These are phyloP conservation scores for Rubus idaeus DNA, from an alignment of 306 rosid genomes.

Conservation along the genomic window DNA sequence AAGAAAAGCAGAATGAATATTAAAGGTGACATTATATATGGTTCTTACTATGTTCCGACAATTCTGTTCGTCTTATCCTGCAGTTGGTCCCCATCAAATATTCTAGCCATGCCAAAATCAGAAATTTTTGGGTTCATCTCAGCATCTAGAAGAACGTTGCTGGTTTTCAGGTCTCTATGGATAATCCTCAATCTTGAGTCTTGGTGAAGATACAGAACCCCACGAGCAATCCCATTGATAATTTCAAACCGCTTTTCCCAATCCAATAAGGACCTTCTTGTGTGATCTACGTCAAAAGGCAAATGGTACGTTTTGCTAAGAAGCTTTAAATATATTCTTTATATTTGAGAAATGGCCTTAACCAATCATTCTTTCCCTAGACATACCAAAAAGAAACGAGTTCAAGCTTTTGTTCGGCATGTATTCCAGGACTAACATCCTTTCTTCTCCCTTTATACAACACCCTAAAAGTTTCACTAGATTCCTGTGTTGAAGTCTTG, in stretches of 20 bases:
- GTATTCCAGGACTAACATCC: constrained; percentile 53
- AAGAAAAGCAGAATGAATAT: background rate
- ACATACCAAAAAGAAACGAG: constrained; percentile 49
- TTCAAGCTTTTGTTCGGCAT: constrained; percentile 63
- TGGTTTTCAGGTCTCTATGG: constrained; percentile 58
- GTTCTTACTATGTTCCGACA: constrained; percentile 69
- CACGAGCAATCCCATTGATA: constrained; percentile 48
- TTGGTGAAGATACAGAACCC: constrained; percentile 58
- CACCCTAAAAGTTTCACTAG: constrained; percentile 61
- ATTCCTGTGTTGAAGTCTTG: constrained; percentile 62
- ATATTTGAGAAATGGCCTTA: background rate
- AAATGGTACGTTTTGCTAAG: background rate
- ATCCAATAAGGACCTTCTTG: constrained; percentile 29
- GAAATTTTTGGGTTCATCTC: constrained; percentile 56
- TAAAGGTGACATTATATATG: background rate
- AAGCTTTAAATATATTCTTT: background rate
- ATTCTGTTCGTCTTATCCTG: constrained; percentile 44
- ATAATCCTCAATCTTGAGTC: constrained; percentile 60
- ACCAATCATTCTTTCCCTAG: background rate
- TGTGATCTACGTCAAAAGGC: constrained; percentile 26
- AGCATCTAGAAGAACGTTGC: constrained; percentile 50
- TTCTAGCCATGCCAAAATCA: constrained; percentile 75
- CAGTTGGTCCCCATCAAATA: constrained; percentile 43
- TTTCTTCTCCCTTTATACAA: constrained; percentile 47
- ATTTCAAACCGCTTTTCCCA: constrained; percentile 49